Conservation (phyloP, 768 basidiomycete genomes). For the Auriscalpium microsporum region DNA sequence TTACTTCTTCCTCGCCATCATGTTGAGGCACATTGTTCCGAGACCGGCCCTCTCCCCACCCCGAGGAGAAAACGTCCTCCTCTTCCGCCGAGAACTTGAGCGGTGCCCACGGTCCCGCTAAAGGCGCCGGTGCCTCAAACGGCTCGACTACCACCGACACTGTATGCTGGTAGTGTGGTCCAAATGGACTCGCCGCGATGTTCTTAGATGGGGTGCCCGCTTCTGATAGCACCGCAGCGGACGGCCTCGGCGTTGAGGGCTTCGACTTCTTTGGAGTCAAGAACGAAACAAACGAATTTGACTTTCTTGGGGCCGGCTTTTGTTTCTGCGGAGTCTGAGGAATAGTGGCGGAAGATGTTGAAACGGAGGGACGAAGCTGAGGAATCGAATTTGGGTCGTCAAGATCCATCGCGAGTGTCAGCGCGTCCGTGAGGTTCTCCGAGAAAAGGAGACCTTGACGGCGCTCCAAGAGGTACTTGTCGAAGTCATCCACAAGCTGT, state of each 20-base stretch:
- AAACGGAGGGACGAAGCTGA: conserved; percentile 17
- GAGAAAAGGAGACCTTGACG: conserved; percentile 85
- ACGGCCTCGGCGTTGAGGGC: conserved; percentile 19
- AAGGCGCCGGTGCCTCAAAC: conserved; percentile 51
- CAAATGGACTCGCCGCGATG: conserved; percentile 69
- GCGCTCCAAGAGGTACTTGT: conserved; percentile 76
- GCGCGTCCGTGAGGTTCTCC: conserved; percentile 86
- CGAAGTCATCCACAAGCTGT: conserved; percentile 65
- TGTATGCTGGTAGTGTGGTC: conserved; percentile 76
- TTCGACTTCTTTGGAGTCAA: conserved; percentile 70
- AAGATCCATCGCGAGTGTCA: conserved; percentile 64
- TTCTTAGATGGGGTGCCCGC: conserved; percentile 41
- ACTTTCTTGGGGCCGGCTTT: conserved; percentile 44
- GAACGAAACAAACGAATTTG: conserved; percentile 65
- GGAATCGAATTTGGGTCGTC: conserved; percentile 28
- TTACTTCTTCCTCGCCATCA: conserved; percentile 21
- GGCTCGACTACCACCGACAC: conserved; percentile 63
- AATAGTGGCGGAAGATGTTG: conserved; percentile 18
- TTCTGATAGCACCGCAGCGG: conserved; percentile 28
- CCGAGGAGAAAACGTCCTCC: conserved; percentile 61
- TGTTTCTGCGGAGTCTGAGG: conserved; percentile 32
- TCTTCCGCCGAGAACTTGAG: conserved; percentile 50
- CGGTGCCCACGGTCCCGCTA: conserved; percentile 58
- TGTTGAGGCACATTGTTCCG: conserved; percentile 1
- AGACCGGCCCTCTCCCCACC: conserved; percentile 35